phyloP scores from a whole-genome alignment of 176 grass and related monocot genomes.

The Rhynchospora tenuis region DNA sequence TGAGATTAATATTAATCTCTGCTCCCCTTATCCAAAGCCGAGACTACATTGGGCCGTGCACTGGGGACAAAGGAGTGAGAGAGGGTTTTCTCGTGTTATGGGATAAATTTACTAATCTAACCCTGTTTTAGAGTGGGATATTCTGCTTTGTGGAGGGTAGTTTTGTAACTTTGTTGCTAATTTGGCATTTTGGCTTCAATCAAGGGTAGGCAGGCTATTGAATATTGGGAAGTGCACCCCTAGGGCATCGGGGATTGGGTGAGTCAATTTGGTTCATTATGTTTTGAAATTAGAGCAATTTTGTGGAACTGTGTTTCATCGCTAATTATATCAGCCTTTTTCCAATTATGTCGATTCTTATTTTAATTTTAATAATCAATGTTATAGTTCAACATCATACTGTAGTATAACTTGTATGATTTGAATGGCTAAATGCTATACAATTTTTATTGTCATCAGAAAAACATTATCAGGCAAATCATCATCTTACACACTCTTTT shows the following conservation, averaged over 20 bases:
- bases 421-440: neutral
- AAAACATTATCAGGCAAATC: neutral
- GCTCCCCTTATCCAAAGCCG: conserved; percentile 16
- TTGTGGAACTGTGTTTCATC: neutral
- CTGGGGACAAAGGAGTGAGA: conserved; percentile 13
- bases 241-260: conserved; percentile 12
- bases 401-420: neutral
- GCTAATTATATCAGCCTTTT: neutral
- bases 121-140: neutral
- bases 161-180: neutral
- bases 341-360: no score
- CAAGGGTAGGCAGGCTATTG: neutral
- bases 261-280: conserved; percentile 7
- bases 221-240: conserved; percentile 1
- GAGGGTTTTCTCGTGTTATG: conserved; percentile 3
- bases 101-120: neutral
- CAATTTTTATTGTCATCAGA: neutral
- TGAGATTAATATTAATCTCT: conserved; percentile 21
- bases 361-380: no score
- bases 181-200: neutral
- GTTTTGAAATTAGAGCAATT: neutral
- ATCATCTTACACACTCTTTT: neutral
- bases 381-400: neutral
- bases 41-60: conserved; percentile 17
- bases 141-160: neutral